Conservation (phyloP, 495 filamentous ascomycete species). For the Cenococcum geophilum region DNA sequence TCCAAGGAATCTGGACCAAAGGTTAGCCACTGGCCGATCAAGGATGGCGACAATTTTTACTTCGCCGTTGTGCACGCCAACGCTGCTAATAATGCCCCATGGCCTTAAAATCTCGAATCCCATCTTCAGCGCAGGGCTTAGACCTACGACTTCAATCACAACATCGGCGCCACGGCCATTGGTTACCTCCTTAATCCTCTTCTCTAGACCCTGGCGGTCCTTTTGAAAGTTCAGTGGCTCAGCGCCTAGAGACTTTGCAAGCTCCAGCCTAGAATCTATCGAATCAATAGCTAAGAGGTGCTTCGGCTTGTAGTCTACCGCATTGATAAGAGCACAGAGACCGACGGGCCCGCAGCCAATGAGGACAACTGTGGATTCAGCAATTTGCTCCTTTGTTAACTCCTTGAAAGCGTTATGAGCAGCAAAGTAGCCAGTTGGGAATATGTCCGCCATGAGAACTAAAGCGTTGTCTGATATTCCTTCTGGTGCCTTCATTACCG, state of each 20-base stretch:
- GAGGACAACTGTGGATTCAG: slow-evolving; percentile 67
- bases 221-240: slow-evolving; percentile 78
- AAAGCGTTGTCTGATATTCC: slow-evolving; percentile 70
- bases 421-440: slow-evolving; percentile 83
- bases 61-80: slow-evolving; percentile 89
- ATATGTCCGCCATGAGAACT: slow-evolving; percentile 86
- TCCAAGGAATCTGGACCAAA: slow-evolving; percentile 67
- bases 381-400: slow-evolving; percentile 54
- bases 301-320: slow-evolving; percentile 71
- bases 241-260: slow-evolving; percentile 72
- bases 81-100: slow-evolving; percentile 79
- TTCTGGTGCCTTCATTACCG: slow-evolving; percentile 67
- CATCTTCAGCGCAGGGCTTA: slow-evolving; percentile 73
- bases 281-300: slow-evolving; percentile 83
- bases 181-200: slow-evolving; percentile 69
- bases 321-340: slow-evolving; percentile 79
- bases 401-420: slow-evolving; percentile 74
- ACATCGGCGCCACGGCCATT: slow-evolving; percentile 83
- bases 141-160: slow-evolving; percentile 86
- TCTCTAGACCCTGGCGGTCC: slow-evolving; percentile 60
- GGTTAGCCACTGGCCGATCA: neutral
- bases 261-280: slow-evolving; percentile 66
- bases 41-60: slow-evolving; percentile 40
- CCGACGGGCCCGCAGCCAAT: slow-evolving; percentile 77
- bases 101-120: slow-evolving; percentile 82